Evolutionary conservation across 176 grass and related monocot species (phyloP), one percentile per base, ranked within the genome.

Genomic region (Carex pumila): DNA sequence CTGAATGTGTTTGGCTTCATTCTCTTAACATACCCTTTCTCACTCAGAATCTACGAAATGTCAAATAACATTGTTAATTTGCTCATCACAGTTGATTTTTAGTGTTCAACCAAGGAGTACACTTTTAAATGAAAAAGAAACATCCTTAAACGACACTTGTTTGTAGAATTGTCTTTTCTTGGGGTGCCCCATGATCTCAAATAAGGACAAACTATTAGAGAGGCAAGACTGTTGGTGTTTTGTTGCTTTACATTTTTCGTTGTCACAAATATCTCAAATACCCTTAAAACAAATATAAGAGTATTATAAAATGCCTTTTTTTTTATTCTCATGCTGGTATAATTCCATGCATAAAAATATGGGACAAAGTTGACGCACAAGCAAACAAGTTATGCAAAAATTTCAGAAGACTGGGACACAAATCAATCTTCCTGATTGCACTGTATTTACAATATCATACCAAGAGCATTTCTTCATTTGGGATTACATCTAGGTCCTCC

Each of bases 381-480:
- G 19, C 71, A 75, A 21, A 75, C 71, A 75, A 53, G 43, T 75
- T 5, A 4, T 75, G 47, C 19, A 74, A 53, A 53, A 30, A 5
- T 75, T 7, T 47, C 47, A 53, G 45, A 75, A 74, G n/a, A 74
- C 17, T 25, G 43, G 18, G 32, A 12, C 47, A 73, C 43, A 73
- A 17, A 73, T 52, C 71, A 29, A 52, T 75, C 45, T 53, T 75
- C 43, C 45, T 5, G n/a, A 52, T 50, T 75, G 45, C 43, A 75
- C 53, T 73, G 11, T 53, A 75, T 75, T 53, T 25, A 53, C 21
- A 53, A 75, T 56, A 55, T 79, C 85, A 87, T 87, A 98, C 96
- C 91, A 98, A 88, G 82, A 98, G 96, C 85, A 98, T 93, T 87
- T 98, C 91, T 85, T 93, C 96, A 1, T 98, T 98, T 32, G 96